phyloP scores from a whole-genome alignment of 176 grass and related monocot genomes.

The Ampelocalamus luodianensis region DNA sequence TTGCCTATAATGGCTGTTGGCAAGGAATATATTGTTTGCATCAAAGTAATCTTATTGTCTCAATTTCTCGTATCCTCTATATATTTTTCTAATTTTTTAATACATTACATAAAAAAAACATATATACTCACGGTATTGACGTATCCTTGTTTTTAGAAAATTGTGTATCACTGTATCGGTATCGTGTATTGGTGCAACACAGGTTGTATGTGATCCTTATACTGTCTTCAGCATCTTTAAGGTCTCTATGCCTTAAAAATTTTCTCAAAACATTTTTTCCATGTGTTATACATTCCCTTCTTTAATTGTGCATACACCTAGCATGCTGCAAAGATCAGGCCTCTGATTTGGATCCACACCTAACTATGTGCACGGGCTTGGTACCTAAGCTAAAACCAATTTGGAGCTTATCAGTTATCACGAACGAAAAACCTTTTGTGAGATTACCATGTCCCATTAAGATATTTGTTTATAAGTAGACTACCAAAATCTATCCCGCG shows the following conservation, averaged over 20 bases:
- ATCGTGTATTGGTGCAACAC: no score
- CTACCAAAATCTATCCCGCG: not conserved
- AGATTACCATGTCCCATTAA: not conserved
- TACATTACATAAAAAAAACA: no score
- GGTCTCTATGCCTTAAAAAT: not conserved
- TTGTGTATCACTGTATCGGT: no score
- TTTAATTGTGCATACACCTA: not conserved
- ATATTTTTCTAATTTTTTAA: no score
- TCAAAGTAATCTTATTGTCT: no score
- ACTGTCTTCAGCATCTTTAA: not conserved
- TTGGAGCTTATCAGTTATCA: not conserved
- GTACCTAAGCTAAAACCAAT: slow-evolving; percentile 13
- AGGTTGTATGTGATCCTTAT: no score
- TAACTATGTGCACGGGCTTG: not conserved
- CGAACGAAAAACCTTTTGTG: no score
- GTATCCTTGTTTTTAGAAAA: no score
- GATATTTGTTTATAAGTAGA: not conserved
- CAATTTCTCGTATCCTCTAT: no score
- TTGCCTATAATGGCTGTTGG: no score
- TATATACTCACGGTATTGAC: no score
- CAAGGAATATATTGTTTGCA: no score
- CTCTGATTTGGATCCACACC: not conserved
- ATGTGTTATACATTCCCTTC: not conserved
- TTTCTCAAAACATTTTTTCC: not conserved
- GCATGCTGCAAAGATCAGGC: slow-evolving; percentile 10